Evolutionary conservation across 352 stramenopile species (phyloP), one percentile per base, ranked within the genome.

Genomic region (Chrysophaeum taylorii): DNA sequence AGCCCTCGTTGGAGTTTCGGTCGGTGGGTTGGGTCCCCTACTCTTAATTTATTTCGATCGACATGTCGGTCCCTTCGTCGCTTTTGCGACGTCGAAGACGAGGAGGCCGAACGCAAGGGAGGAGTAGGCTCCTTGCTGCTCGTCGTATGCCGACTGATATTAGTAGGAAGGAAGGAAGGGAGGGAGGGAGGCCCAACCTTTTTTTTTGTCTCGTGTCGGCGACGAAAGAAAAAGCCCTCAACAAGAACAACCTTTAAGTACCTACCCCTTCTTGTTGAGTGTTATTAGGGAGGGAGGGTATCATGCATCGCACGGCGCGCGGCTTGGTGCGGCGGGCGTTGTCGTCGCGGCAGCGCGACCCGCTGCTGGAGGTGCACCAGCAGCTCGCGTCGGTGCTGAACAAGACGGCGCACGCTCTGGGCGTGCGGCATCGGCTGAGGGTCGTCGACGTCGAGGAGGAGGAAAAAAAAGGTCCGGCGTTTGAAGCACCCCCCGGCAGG

Each of bases 301-400:
- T 57, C 9, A 5, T 57, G 45, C 45, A 25, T 25, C 18, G 18
- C 9, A 9, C 23, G 45, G 23, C 45, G 9, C 45, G 45, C 12
- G 18, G 45, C 9, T 18, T 18, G 12, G 9, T 25, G 23, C 9
- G 7, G 45, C 45, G 45, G 9, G 12, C 23, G 45, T 25, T 57
- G 45, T 12, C 45, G 45, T 27, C 9, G 9, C n/a, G 31, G 45
- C 9, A 12, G 9, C 18, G 31, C 23, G 45, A 57, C 45, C 23
- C 45, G 25, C 57, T 66, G 9, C 31, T 66, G 57, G 4, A n/a
- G 1, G 29, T 66, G 16, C 57, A 66, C 57, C 14, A 66, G 57
- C 2, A 1, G 16, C 23, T 66, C 33, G 57, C 57, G 14, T 21
- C 57, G 33, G 4, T 35, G 57, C 27, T 66, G 57, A 66, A 66